Percentiles rank a stretch among this genome's conserved stretches.
phyloP scores from a whole-genome alignment of 2,329 filamentous ascomycete genomes.

The Colletotrichum sp. region DNA sequence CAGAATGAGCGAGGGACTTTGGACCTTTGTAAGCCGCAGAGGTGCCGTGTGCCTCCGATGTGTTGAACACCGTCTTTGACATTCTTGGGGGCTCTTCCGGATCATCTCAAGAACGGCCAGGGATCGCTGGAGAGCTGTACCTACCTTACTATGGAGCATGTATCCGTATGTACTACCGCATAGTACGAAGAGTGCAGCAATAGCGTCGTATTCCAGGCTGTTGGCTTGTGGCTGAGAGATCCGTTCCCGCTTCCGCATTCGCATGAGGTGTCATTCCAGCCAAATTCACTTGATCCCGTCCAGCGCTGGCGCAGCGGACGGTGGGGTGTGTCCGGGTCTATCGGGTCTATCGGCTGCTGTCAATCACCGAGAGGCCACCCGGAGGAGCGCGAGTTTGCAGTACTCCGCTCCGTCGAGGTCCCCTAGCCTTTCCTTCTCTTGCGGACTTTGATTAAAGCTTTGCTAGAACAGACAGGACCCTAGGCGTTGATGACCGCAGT shows the following conservation, averaged over 20 bases:
- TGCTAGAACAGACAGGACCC: neutral
- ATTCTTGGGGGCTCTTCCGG: neutral
- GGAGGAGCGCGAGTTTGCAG: neutral
- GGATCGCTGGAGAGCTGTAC: neutral
- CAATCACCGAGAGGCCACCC: neutral
- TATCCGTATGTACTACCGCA: neutral
- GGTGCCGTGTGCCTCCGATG: neutral
- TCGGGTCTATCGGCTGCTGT: constrained; percentile 10
- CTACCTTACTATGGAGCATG: neutral
- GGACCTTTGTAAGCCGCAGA: neutral
- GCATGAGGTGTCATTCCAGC: neutral
- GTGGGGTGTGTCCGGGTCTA: constrained; percentile 6
- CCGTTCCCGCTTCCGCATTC: constrained; percentile 17
- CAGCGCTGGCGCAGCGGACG: neutral
- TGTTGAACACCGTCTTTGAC: neutral
- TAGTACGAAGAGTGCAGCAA: constrained; percentile 12
- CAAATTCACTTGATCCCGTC: neutral
- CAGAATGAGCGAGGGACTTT: neutral
- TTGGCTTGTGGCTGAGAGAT: constrained; percentile 5
- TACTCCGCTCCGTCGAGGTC: neutral
- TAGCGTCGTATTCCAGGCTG: constrained; percentile 7
- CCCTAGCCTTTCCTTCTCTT: neutral
- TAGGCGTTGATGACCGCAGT: neutral
- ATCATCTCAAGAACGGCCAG: neutral
- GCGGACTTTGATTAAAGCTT: neutral